A percentile compares a stretch with the other conserved stretches of the same genome.
phyloP scores from a whole-genome alignment of 805 yeast genomes.

The Wickerhamomyces strasburgensis region DNA sequence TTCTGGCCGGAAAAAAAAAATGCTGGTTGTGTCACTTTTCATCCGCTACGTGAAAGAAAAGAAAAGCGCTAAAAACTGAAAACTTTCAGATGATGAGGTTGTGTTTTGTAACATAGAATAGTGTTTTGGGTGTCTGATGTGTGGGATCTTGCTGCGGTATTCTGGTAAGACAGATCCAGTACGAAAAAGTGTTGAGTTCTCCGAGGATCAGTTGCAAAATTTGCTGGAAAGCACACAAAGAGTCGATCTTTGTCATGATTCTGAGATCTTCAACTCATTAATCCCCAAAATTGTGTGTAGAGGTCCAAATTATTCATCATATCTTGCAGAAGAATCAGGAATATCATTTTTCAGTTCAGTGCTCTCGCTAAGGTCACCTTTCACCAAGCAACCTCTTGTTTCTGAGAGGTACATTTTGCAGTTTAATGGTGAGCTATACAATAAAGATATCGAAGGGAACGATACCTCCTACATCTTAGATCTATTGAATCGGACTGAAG shows the following conservation, averaged over 20 bases:
- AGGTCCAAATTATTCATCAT: constrained; percentile 53
- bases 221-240: not conserved
- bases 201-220: not conserved
- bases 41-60: too few relatives aligned
- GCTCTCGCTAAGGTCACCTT: constrained; percentile 73
- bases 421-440: constrained; percentile 90
- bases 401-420: constrained; percentile 46
- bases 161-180: not conserved
- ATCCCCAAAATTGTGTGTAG: constrained; percentile 46
- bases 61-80: too few relatives aligned
- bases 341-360: constrained; percentile 47
- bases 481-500: constrained; percentile 25
- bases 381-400: constrained; percentile 65
- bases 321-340: constrained; percentile 2
- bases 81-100: too few relatives aligned
- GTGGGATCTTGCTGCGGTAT: constrained; percentile 48
- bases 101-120: too few relatives aligned
- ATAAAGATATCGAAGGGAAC: constrained; percentile 47
- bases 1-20: too few relatives aligned
- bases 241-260: not conserved
- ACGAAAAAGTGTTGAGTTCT: not conserved
- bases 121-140: too few relatives aligned
- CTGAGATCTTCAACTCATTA: constrained; percentile 29
- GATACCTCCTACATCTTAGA: constrained; percentile 57
- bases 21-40: not conserved